Base-by-base conservation (phyloP, 306 rosid genomes). In the Parietaria judaica region DNA sequence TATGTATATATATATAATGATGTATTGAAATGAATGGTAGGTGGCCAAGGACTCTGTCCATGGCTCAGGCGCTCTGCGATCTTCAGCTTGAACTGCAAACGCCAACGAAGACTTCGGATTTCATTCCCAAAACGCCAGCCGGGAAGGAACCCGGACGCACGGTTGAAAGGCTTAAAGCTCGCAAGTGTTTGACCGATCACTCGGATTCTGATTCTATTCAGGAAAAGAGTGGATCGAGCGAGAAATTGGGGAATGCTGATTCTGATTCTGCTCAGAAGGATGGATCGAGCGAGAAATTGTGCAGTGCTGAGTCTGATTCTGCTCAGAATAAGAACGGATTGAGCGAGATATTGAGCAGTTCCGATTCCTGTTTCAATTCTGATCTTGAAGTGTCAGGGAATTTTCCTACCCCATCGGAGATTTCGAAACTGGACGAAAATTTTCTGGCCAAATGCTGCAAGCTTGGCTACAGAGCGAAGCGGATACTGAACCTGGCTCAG, bases 1-100 rank as follows among this genome's bases (percentile, higher is more conserved):
- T 41, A 5, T 38, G n/a, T 23, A 23, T 23, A 23, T 23, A 5
- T 41, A 8, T 41, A 5, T 38, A 17, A 15, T 59, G 35, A 8
- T 4, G 23, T 10, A 6, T 11, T 23, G 3, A 11, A 16, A 60
- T 6, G 8, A 44, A 45, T 36, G 47, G n/a, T 62, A 81, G 83
- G 78, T 81, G 86, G 81, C 44, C 81, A 14, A 78, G 87, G 76
- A 78, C 79, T 41, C 63, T 81, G 49, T 56, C 72, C 71, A 81
- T 81, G 87, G 79, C 79, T 52, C 74, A 71, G 72, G 79, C 79
- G 6, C 87, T 81, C 17, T 75, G 81, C 54, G 79, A 70, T 66
- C 79, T 81, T 72, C 83, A 78, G 64, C 35, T 61, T n/a, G 87
- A 81, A 67, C 81, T 75, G 63, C 73, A 66, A 62, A 51, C 37